Evolutionary conservation across 352 stramenopile species (phyloP).

Genomic region (Phytophthora hibernalis): DNA sequence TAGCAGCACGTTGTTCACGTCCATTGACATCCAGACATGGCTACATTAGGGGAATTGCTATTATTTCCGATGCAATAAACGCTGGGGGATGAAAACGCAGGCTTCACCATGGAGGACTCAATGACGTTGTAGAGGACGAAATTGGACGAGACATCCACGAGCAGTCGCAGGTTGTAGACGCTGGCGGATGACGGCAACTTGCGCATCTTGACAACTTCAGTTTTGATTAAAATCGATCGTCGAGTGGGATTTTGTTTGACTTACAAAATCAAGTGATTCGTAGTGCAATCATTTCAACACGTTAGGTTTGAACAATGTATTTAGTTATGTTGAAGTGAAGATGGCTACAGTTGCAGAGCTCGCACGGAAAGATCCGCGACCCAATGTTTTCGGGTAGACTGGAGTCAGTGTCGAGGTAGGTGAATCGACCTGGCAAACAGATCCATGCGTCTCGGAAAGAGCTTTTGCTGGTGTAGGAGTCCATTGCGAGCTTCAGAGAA

Average conservation of each 20-base stretch:
- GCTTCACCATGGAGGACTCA: neutral
- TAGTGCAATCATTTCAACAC: neutral
- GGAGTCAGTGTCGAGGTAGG: neutral
- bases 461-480: slow-evolving; percentile 9
- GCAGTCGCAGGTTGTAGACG: slow-evolving; percentile 19
- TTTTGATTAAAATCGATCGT: neutral
- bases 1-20: neutral
- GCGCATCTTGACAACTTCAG: slow-evolving; percentile 22
- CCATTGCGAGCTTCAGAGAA: slow-evolving; percentile 22
- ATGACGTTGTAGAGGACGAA: neutral
- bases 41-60: slow-evolving; percentile 6
- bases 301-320: neutral
- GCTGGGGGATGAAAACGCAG: neutral
- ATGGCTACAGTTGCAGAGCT: slow-evolving; percentile 9
- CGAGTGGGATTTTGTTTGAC: neutral
- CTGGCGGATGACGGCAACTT: slow-evolving; percentile 21
- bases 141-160: slow-evolving; percentile 6
- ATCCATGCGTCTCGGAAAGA: slow-evolving; percentile 29
- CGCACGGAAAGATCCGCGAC: slow-evolving; percentile 36
- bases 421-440: slow-evolving; percentile 31
- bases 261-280: neutral
- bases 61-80: neutral
- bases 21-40: slow-evolving; percentile 9
- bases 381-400: slow-evolving; percentile 22
- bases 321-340: neutral